Conservation (phyloP, 441 rosid genomes). For the Erysimum cheiri region DNA sequence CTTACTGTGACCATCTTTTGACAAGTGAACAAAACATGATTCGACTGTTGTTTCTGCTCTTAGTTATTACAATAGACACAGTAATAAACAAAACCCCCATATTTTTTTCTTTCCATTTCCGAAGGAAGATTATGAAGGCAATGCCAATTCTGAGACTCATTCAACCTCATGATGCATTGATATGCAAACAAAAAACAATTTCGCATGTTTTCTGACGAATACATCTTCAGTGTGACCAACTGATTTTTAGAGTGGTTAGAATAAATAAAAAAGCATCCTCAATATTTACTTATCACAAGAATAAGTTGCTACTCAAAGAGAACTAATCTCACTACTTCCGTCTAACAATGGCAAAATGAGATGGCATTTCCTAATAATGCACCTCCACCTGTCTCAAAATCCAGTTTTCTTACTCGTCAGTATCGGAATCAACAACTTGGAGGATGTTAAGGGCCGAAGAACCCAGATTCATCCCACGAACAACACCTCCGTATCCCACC, state of each 20-base stretch:
- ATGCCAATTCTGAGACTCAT: too few species aligned
- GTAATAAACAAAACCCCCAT: too few species aligned
- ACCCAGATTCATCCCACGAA: conserved; percentile 89
- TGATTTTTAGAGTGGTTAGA: not conserved
- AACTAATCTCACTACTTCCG: conserved; percentile 25
- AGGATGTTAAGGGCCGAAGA: conserved; percentile 82
- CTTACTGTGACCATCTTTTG: not conserved
- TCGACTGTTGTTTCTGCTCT: not conserved
- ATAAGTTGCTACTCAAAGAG: conserved; percentile 12
- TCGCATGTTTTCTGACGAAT: too few species aligned
- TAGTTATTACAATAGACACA: too few species aligned
- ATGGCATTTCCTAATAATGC: conserved; percentile 14
- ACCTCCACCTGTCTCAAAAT: conserved; percentile 10
- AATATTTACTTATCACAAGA: conserved; percentile 32
- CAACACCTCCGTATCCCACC: conserved; percentile 75
- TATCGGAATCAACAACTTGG: conserved; percentile 68
- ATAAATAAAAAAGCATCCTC: not conserved
- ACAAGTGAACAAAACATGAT: not conserved
- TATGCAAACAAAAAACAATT: too few species aligned
- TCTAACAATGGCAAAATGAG: conserved; percentile 11
- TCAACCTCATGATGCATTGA: too few species aligned
- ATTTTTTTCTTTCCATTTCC: too few species aligned
- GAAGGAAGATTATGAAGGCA: too few species aligned
- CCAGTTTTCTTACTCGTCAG: conserved; percentile 44
- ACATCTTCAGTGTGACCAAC: too few species aligned